A percentile compares a stretch with the other conserved stretches of the same genome.
Evolutionary conservation across 768 basidiomycete species (phyloP).

Genomic region (Lactarius indigo): DNA sequence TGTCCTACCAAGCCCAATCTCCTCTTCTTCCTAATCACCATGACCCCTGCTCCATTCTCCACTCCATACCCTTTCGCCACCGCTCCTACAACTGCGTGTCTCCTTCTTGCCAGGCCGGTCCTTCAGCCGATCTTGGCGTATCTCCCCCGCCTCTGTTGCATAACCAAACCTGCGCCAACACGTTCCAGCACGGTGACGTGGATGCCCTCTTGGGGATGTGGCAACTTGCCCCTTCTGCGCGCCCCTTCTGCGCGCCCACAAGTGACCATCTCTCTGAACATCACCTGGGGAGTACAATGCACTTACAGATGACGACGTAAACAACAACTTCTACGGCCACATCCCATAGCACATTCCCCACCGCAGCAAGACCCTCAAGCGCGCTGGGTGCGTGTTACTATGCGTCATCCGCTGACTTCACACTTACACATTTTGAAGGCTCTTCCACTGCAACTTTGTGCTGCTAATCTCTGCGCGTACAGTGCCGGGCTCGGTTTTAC

Average conservation of each 20-base stretch:
- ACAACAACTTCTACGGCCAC: slow-evolving; percentile 74
- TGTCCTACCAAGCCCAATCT: too few species aligned
- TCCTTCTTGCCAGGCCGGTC: neutral
- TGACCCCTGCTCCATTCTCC: neutral
- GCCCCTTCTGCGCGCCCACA: slow-evolving; percentile 22
- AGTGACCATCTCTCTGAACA: slow-evolving; percentile 31
- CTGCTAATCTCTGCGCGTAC: slow-evolving; percentile 77
- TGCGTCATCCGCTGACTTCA: neutral
- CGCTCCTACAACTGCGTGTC: neutral
- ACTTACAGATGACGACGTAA: slow-evolving; percentile 33
- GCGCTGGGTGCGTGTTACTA: slow-evolving; percentile 63
- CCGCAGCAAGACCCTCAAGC: slow-evolving; percentile 91
- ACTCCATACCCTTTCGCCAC: slow-evolving; percentile 9
- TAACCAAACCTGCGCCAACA: slow-evolving; percentile 20
- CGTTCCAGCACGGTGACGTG: slow-evolving; percentile 30
- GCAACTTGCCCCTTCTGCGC: slow-evolving; percentile 63
- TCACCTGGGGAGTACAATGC: slow-evolving; percentile 45
- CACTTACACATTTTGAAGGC: slow-evolving; percentile 35
- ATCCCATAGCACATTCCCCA: slow-evolving; percentile 89
- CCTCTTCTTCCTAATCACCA: too few species aligned
- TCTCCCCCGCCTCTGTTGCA: slow-evolving; percentile 25
- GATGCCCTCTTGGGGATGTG: slow-evolving; percentile 41
- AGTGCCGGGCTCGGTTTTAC: slow-evolving; percentile 87
- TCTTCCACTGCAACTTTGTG: slow-evolving; percentile 93
- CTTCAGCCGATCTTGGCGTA: slow-evolving; percentile 20